Evolutionary conservation across 2,329 filamentous ascomycete genomes (phyloP), one percentile per base, ranked within the genome.

Genomic region (Sclerotinia subarctica): DNA sequence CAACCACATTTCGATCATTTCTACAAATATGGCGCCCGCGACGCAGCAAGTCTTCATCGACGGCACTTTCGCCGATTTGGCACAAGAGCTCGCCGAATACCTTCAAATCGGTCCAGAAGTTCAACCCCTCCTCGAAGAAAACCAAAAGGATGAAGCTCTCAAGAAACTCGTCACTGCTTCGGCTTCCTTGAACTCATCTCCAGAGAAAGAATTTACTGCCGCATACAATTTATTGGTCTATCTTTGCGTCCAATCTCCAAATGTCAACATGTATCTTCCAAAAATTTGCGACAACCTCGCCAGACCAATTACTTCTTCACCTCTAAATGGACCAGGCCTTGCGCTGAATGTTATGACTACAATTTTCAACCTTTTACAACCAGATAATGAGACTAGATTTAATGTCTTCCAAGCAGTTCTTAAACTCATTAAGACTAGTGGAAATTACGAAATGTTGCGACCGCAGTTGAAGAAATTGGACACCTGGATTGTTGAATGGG

Each of bases 201-300:
- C 94, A 69, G 95, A 99, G 85, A 96, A 95, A 86, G 94, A 98
- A 81, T 95, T 97, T 79, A 94, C 93, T 70, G 90, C 94, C 69
- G 93, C 94, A 70, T 97, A 97, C 83, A 98, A 99, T 83, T 90
- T 98, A 75, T 90, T 99, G 79, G 90, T 98, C 78, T 92, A 97
- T 83, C 89, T 99, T 70, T 88, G 96, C 74, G 86, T 93, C 76
- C 92, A 96, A 82, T 92, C 93, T 69, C 88, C 91, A 75, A 92
- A 94, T 75, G 87, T 91, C 73, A 90, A 93, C 80, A 92, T 91
- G 81, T 91, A 95, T 83, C 89, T 99, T 73, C 91, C 92, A 69
- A 86, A 87, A 75, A 89, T 99, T 77, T 98, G 95, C 87, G 85
- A 89, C 77, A 94, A 96, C 82, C 91, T 99, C 77, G 88, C 88